These are phyloP conservation scores for Arabidopsis arenosa DNA, from an alignment of 345 rosid genomes.

Conservation along the genomic window DNA sequence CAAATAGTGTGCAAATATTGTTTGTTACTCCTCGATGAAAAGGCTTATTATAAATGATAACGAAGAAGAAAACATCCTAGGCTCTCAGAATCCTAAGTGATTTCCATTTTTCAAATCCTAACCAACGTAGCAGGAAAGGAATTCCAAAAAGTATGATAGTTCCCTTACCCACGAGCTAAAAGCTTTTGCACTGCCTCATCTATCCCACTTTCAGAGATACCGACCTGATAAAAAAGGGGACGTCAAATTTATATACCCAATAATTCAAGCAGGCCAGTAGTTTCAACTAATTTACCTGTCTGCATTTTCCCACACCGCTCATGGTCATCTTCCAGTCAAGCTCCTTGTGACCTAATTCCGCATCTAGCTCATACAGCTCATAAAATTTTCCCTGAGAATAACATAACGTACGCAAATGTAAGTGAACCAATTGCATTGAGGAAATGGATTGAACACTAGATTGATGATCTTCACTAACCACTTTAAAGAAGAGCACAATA, in stretches of 20 bases:
- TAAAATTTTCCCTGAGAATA: constrained; percentile 81
- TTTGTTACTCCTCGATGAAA: neutral
- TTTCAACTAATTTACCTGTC: constrained; percentile 67
- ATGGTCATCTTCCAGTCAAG: constrained; percentile 95
- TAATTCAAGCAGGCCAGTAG: constrained; percentile 14
- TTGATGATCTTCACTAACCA: constrained; percentile 62
- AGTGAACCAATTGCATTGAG: constrained; percentile 22
- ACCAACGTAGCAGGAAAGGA: neutral
- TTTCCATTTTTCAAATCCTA: neutral
- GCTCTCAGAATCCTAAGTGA: constrained; percentile 10
- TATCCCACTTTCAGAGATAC: constrained; percentile 84
- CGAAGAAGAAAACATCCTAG: constrained; percentile 1
- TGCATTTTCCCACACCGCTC: constrained; percentile 95
- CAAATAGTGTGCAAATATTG: neutral
- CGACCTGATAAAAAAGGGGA: constrained; percentile 59
- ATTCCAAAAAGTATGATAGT: constrained; percentile 2
- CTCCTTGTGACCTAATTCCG: constrained; percentile 93
- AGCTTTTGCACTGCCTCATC: constrained; percentile 92
- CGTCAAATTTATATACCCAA: constrained; percentile 8
- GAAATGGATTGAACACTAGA: neutral
- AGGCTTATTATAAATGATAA: constrained; percentile 4
- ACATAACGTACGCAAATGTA: constrained; percentile 30
- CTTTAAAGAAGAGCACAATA: constrained; percentile 91
- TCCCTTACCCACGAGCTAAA: constrained; percentile 86
- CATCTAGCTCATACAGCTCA: constrained; percentile 96